A percentile compares a stretch with the other conserved stretches of the same genome.
Evolutionary conservation across 2,329 filamentous ascomycete species (phyloP).

Genomic region (Cercospora beticola): DNA sequence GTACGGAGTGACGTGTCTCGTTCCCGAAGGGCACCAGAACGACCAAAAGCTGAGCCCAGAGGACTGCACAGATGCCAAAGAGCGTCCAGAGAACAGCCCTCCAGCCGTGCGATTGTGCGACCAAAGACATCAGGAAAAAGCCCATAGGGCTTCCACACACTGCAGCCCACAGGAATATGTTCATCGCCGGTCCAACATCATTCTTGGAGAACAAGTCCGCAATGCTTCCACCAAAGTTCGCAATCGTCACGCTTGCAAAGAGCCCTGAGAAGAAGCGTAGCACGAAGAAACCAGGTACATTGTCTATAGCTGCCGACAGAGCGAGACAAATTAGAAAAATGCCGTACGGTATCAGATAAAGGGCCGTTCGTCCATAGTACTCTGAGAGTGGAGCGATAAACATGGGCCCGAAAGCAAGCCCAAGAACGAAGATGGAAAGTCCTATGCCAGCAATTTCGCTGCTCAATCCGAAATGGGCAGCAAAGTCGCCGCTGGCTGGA

Average conservation of each 20-base stretch:
- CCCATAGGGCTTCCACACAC: slow-evolving; percentile 49
- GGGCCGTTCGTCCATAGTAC: slow-evolving; percentile 46
- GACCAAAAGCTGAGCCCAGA: slow-evolving; percentile 46
- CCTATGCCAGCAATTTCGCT: slow-evolving; percentile 47
- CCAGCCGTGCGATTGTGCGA: slow-evolving; percentile 48
- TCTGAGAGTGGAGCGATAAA: slow-evolving; percentile 48
- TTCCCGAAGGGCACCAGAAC: slow-evolving; percentile 40
- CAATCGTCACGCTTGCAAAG: slow-evolving; percentile 51
- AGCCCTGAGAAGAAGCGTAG: slow-evolving; percentile 47
- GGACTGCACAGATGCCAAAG: slow-evolving; percentile 46
- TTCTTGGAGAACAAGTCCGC: slow-evolving; percentile 51
- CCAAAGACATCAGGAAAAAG: slow-evolving; percentile 49
- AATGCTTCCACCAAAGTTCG: slow-evolving; percentile 53
- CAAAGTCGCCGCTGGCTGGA: slow-evolving; percentile 45
- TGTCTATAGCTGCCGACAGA: slow-evolving; percentile 46
- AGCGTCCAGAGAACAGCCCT: slow-evolving; percentile 49
- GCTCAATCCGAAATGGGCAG: slow-evolving; percentile 44
- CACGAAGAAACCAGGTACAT: slow-evolving; percentile 42
- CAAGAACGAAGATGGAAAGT: slow-evolving; percentile 49
- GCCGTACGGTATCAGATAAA: slow-evolving; percentile 46
- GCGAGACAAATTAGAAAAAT: slow-evolving; percentile 47
- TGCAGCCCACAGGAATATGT: slow-evolving; percentile 50
- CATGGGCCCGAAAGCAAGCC: slow-evolving; percentile 49
- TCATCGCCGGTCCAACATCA: slow-evolving; percentile 44
- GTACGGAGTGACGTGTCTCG: slow-evolving; percentile 49